Evolutionary conservation across 495 filamentous ascomycete genomes (phyloP).

Genomic region (Aspergillus diversus): DNA sequence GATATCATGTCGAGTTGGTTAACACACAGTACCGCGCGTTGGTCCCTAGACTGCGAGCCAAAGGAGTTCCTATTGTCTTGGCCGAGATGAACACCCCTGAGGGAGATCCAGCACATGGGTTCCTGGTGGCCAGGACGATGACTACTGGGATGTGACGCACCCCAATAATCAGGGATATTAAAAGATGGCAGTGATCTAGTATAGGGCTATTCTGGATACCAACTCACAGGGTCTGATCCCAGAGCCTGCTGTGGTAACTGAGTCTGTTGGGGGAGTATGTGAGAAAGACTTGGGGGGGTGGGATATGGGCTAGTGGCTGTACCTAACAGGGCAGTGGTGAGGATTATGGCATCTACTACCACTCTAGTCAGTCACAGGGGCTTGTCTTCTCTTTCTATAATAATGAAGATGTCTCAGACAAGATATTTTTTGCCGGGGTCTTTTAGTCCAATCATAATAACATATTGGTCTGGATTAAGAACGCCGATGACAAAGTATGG

Average conservation of each 20-base stretch:
- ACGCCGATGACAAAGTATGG: no score
- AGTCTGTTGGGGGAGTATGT: no score
- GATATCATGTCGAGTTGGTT: not conserved
- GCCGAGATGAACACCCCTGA: not conserved
- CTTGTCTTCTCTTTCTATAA: not conserved
- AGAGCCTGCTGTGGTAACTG: no score
- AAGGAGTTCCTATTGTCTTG: not conserved
- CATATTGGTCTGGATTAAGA: no score
- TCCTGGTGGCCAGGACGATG: conserved; percentile 5
- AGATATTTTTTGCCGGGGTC: not conserved
- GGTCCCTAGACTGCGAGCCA: not conserved
- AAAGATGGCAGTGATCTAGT: conserved; percentile 57
- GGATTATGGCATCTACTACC: not conserved
- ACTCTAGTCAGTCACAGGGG: not conserved
- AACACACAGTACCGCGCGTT: not conserved
- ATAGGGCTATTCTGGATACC: conserved; percentile 37
- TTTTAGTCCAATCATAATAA: no score
- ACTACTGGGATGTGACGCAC: conserved; percentile 45
- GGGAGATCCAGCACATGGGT: not conserved
- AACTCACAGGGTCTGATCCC: not conserved
- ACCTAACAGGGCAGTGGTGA: not conserved
- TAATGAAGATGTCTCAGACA: not conserved
- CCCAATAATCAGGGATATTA: conserved; percentile 52
- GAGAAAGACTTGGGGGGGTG: not conserved
- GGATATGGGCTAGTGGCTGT: not conserved